Evolutionary conservation across 441 rosid genomes (phyloP).

Genomic region (Theobroma grandiflorum): DNA sequence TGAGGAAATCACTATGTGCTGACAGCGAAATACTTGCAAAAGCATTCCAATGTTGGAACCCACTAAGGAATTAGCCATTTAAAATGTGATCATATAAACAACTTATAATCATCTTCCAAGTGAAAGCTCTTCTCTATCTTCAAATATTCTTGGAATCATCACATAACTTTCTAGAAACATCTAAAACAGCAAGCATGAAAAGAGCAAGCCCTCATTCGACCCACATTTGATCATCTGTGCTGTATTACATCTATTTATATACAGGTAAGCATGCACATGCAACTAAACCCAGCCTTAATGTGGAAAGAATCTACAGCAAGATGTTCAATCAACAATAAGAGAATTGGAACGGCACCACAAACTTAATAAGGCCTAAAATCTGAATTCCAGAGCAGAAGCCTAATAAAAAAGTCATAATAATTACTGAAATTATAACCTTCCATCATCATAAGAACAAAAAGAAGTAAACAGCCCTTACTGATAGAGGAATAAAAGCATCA

Average conservation of each 20-base stretch:
- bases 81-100: background rate
- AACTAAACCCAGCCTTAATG: background rate
- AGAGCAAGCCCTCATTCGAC: background rate
- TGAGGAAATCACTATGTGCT: background rate
- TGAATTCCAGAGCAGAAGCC: background rate
- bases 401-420: background rate
- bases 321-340: background rate
- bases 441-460: constrained; percentile 9
- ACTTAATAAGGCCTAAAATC: background rate
- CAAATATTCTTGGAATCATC: background rate
- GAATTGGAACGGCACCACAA: background rate
- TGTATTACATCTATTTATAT: background rate
- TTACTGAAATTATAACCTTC: background rate
- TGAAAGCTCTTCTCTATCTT: constrained; percentile 3
- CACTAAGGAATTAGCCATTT: background rate
- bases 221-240: background rate
- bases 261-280: background rate
- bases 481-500: constrained; percentile 17
- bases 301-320: background rate
- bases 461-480: constrained; percentile 1
- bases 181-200: background rate
- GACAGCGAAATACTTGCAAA: background rate
- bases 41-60: background rate
- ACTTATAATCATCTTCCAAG: background rate
- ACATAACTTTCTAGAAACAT: background rate